Conservation (phyloP, 148 eudicot species). For the Oxyria digyna region DNA sequence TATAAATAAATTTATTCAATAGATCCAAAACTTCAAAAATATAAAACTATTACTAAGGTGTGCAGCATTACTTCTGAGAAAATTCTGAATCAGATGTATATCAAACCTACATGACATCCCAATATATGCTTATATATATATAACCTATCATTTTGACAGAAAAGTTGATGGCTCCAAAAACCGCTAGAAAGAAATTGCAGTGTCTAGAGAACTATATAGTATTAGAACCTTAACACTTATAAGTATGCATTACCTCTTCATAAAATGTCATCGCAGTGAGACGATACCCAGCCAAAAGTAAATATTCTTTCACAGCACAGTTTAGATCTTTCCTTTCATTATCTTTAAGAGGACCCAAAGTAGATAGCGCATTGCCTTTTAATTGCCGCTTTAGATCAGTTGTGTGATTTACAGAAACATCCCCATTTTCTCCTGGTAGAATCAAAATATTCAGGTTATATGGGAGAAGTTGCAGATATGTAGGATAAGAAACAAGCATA, state of each 20-base stretch:
- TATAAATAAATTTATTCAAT: neutral
- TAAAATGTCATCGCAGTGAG: constrained; percentile 97
- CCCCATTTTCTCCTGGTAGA: constrained; percentile 32
- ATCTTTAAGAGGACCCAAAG: constrained; percentile 80
- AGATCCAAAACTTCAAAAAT: neutral
- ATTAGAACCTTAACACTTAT: neutral
- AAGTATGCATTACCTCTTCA: constrained; percentile 66
- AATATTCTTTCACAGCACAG: constrained; percentile 88
- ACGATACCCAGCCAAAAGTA: constrained; percentile 94
- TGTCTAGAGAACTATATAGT: neutral
- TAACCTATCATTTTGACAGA: neutral
- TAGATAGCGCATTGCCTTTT: constrained; percentile 40
- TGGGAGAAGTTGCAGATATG: neutral
- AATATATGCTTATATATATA: neutral
- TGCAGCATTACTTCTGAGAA: neutral
- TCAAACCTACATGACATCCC: neutral
- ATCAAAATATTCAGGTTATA: neutral
- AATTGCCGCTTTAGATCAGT: constrained; percentile 36
- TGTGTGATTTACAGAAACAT: constrained; percentile 25
- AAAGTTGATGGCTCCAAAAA: neutral
- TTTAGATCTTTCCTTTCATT: constrained; percentile 84
- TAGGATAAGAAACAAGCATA: neutral
- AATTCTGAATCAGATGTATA: neutral
- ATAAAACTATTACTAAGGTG: neutral
- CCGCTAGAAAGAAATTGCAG: neutral